A percentile compares a stretch with the other conserved stretches of the same genome.
phyloP scores from a whole-genome alignment of 2,329 filamentous ascomycete genomes.

The Kalaharituber pfeilii region DNA sequence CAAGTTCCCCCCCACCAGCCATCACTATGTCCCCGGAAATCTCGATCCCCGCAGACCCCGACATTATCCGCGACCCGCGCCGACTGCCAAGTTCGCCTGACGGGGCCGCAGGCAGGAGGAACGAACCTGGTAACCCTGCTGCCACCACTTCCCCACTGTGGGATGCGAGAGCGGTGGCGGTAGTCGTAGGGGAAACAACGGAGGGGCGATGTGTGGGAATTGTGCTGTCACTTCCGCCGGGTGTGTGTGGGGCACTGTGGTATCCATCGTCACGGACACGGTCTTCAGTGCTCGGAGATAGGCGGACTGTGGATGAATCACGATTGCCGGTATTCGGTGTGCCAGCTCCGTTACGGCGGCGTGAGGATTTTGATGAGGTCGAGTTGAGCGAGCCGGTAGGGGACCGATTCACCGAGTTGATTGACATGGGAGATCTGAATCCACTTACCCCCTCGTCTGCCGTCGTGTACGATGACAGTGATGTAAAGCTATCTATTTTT shows the following conservation, averaged over 20 bases:
- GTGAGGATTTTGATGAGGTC: background rate
- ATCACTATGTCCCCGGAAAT: background rate
- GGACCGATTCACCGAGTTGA: background rate
- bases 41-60: background rate
- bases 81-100: background rate
- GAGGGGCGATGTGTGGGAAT: too few relatives aligned
- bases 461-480: constrained; percentile 5
- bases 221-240: background rate
- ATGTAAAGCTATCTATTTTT: background rate
- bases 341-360: background rate
- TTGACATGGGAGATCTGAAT: background rate
- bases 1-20: background rate
- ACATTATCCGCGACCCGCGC: background rate
- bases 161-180: background rate
- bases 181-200: background rate
- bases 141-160: too few relatives aligned
- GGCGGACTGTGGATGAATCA: background rate
- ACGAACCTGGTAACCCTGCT: background rate
- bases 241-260: constrained; percentile 17
- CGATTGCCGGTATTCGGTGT: background rate
- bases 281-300: background rate
- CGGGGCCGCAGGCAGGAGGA: background rate
- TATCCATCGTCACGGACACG: constrained; percentile 15
- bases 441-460: background rate
- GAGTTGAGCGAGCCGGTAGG: background rate